Evolutionary conservation across 2,329 filamentous ascomycete genomes (phyloP), one percentile per base, ranked within the genome.

Genomic region (Fusarium mexicanum): DNA sequence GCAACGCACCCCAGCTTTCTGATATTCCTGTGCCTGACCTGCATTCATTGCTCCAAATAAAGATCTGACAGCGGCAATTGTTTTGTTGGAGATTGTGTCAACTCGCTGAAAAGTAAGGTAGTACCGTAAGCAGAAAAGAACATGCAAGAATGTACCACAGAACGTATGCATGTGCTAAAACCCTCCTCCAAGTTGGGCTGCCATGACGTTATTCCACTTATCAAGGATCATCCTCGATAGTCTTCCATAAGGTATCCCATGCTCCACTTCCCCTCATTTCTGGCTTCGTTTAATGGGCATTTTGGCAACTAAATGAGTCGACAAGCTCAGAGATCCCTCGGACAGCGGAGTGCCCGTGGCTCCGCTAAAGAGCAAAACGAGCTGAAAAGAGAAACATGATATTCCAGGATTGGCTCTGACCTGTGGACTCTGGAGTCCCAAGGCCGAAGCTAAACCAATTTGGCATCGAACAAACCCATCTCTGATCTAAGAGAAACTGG

Each of bases 231-330:
- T 71, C 69, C 69, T 64, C 72, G 41, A 59, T 43, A 54, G 53
- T 51, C 41, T 53, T 50, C 64, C 40, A 62, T 54, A 35, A 16
- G 33, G 33, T 35, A 64, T 66, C 69, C 64, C 53, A 58, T 67
- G 72, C 76, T 72, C 76, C 76, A 78, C 76, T 77, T 76, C 76
- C 76, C 76, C 76, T 77, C 76, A 74, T 48, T 60, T 60, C 55
- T 65, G 60, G 53, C 72, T 61, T 65, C 58, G 64, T 20, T 17
- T n/a, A 37, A 47, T 61, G 47, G 33, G 24, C 44, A 47, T 24
- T 38, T 41, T 58, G 38, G 57, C 24, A 24, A 46, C 62, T 51
- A 64, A 51, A 73, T 69, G 48, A 53, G 72, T 61, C 59, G 69
- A 67, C 44, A 41, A 58, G 74, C 55, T 57, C 17, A 53, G 47